Conservation (phyloP, 306 rosid genomes). For the Fragaria iinumae region DNA sequence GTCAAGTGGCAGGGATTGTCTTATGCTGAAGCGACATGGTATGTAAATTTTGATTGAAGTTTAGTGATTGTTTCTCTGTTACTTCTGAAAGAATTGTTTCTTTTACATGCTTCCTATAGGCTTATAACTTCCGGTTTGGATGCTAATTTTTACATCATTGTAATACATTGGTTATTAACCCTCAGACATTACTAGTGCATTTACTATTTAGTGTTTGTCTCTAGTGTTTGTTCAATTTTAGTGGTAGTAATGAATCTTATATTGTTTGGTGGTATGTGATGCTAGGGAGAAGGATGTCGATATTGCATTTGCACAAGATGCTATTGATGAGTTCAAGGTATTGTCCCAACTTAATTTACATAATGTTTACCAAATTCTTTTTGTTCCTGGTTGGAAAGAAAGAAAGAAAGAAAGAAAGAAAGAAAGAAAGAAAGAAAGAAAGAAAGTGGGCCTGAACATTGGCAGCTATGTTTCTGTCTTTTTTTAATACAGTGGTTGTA, state of each 20-base stretch:
- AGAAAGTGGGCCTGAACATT: neutral
- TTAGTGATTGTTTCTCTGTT: constrained; percentile 11
- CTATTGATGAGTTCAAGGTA: constrained; percentile 96
- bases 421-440: neutral
- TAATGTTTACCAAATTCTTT: neutral
- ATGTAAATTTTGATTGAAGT: constrained; percentile 20
- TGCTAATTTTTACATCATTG: neutral
- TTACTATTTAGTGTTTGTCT: constrained; percentile 3
- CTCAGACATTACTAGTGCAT: neutral
- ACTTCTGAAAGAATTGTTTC: neutral
- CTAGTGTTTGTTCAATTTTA: neutral
- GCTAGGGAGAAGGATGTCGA: constrained; percentile 94
- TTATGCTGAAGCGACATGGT: constrained; percentile 99
- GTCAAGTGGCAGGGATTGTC: constrained; percentile 99
- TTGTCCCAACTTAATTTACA: constrained; percentile 6
- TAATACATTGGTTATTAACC: neutral
- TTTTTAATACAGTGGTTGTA: neutral
- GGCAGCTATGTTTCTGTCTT: neutral
- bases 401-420: neutral
- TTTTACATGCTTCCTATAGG: neutral
- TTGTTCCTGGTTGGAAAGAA: neutral
- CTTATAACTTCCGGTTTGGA: neutral
- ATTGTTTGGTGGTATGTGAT: constrained; percentile 30
- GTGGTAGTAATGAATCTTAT: constrained; percentile 25
- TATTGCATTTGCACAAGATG: constrained; percentile 90